phyloP scores from a whole-genome alignment of 2,329 filamentous ascomycete genomes.

The Teratosphaeria gauchensis region DNA sequence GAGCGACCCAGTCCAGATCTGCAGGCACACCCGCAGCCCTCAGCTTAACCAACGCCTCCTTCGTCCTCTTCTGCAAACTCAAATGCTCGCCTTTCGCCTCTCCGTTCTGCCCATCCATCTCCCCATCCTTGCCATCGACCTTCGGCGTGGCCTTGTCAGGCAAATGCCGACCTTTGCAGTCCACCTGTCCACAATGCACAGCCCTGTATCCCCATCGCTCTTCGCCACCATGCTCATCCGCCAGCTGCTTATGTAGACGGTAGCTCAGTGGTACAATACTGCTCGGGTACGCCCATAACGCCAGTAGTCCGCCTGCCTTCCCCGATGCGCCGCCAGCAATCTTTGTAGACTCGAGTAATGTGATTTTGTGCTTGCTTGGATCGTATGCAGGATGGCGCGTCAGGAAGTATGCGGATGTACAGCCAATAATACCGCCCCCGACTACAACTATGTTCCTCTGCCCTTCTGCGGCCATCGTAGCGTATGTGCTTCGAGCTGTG shows the following conservation, averaged over 20 bases:
- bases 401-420: slow-evolving; percentile 82
- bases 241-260: slow-evolving; percentile 69
- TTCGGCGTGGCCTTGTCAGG: slow-evolving; percentile 6
- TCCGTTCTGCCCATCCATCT: slow-evolving; percentile 20
- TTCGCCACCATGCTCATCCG: slow-evolving; percentile 70
- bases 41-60: slow-evolving; percentile 41
- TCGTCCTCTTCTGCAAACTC: slow-evolving; percentile 46
- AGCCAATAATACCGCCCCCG: slow-evolving; percentile 87
- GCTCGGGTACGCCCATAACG: slow-evolving; percentile 80
- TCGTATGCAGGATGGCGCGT: slow-evolving; percentile 78
- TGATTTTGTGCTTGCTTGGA: slow-evolving; percentile 64
- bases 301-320: slow-evolving; percentile 86
- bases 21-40: slow-evolving; percentile 56
- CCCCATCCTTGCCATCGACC: slow-evolving; percentile 11
- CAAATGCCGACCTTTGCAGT: slow-evolving; percentile 39
- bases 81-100: slow-evolving; percentile 26
- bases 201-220: slow-evolving; percentile 78
- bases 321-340: slow-evolving; percentile 89
- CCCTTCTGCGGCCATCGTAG: slow-evolving; percentile 18
- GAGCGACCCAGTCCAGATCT: slow-evolving; percentile 77
- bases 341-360: slow-evolving; percentile 72
- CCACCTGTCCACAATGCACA: slow-evolving; percentile 61
- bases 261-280: slow-evolving; percentile 81
- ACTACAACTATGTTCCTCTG: slow-evolving; percentile 27
- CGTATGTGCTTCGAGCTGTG: not conserved